Evolutionary conservation across 257 asterid genomes (phyloP), one percentile per base, ranked within the genome.

Genomic region (Forsythia suspensa): DNA sequence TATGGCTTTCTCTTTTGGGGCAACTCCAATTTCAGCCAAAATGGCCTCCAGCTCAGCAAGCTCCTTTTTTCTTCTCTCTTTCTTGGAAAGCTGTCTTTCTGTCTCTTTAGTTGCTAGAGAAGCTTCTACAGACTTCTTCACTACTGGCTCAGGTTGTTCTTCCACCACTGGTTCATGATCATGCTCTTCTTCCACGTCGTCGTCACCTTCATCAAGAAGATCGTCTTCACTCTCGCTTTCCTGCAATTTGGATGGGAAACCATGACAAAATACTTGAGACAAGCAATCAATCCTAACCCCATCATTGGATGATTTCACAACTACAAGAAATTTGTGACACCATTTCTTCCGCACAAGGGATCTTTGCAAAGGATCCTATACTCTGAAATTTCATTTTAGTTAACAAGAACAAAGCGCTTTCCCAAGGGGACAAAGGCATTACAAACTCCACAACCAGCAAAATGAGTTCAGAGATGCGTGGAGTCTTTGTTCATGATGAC

Each of bases 41-140:
- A 96, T 83, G 36, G 96, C 97, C 84, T 96, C 99, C 68, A 96
- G 92, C 80, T 92, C 99, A 39, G 92, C 99, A 66, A 96, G 95
- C 88, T 96, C 99, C 90, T 96, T 94, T 82, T 94, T 96, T 92
- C 89, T 91, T 80, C 91, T 83, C 87, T 92, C 97, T 87, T 94
- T 96, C 95, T 96, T 96, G 7, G 98, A 94, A 57, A 96, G 89
- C 85, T 96, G 99, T 78, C 90, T 91, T 77, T 92, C 97, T 51
- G 97, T 40, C 86, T 90, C 97, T 80, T 91, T 96, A 38, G 91
- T 93, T 71, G 90, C 94, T 37, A 81, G 87, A 21, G 87, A 80
- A 81, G 76, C 84, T 74, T 87, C 92, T 34, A 82, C 86, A 79
- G 88, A 88, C 85, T 79, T 83, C 82, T 83, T 80, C 68, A 63